Evolutionary conservation across 352 stramenopile species (phyloP), one percentile per base, ranked within the genome.

Genomic region (Aphanomyces cochlioides): DNA sequence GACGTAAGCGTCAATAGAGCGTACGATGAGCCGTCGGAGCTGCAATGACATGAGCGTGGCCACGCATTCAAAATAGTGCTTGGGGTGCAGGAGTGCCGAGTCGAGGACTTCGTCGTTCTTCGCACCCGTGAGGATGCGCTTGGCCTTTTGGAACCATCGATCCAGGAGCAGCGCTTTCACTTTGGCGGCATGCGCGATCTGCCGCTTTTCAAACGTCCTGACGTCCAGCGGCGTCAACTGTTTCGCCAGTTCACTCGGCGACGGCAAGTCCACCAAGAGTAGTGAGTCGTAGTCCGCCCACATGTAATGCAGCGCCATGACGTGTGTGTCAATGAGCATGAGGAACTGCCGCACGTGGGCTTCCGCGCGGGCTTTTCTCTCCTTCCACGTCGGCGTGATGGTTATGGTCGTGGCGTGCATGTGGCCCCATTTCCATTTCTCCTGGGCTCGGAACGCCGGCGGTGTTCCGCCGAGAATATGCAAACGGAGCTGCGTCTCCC

Each of bases 31-130:
- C 8, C 81, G 78, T 2, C 84, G 80, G 8, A 91, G 74, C 67
- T 93, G 86, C 0, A 91, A 69, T 17, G 83, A 90, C 86, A 93
- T 93, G 41, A 91, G 74, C 47, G 78, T 79, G 0, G 75, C 79
- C n/a, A 92, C 74, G 0, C 79, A 77, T 48, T 90, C 80, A 19
- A 93, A 86, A 17, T 90, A 57, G 40, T 89, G 86, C 7, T 76
- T 77, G 37, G 64, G 64, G 12, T 70, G 45, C 7, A 56, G 7
- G 1, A 70, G 54, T 41, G 64, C 64, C 3, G 64, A 48, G 8
- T 13, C 50, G 17, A 70, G 39, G 3, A 67, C 66, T 53, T 72
- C 56, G 21, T 72, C 53, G 37, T 72, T 66, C 53, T 72, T 66
- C 21, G 53, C 53, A 0, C 47, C 40, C 13, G 37, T 78, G 7